Evolutionary conservation across 495 filamentous ascomycete species (phyloP), one percentile per base, ranked within the genome.

Genomic region (Penicillium tannophilum): DNA sequence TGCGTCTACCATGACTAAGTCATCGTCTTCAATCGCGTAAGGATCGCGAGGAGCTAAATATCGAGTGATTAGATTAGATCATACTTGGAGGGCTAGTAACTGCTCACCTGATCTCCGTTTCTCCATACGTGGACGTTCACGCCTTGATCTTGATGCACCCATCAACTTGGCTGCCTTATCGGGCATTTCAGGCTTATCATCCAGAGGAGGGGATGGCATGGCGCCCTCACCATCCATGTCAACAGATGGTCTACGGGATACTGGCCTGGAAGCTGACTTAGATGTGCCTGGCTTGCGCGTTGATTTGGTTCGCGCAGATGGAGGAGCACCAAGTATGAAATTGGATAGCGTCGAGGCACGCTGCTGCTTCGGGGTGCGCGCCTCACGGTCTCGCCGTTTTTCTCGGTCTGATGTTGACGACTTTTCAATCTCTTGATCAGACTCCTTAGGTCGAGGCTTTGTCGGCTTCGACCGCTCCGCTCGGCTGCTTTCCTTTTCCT

Each of bases 151-250:
- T 10, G 73, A 64, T 26, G 58, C 59, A 35, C 68, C 85, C 82
- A 87, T 85, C 48, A 87, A 56, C 68, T 82, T 83, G 11, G 84
- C 83, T 45, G 82, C 84, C 69, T 88, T 88, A 35, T 76, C 76
- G 30, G 76, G 64, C 41, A 82, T 66, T 31, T 78, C 78, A 10
- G 64, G 69, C 45, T 72, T 65, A 12, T 80, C 81, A 26, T 86
- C 84, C 11, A 79, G 75, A 55, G 81, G 82, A 16, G 81, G 82
- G 16, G 82, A 80, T 33, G 81, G 77, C 55, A 84, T 73, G 17
- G 72, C 78, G 59, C 59, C 63, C 24, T 67, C 59, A 24, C 73
- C 77, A 56, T 81, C 76, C 16, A 73, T 77, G 54, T 81, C 76
- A 16, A 83, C 65, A 6, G 84, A 84, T 20, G 76, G 70, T 6